Conservation (phyloP, 129 eudicot species). For the Escallonia rubra region DNA sequence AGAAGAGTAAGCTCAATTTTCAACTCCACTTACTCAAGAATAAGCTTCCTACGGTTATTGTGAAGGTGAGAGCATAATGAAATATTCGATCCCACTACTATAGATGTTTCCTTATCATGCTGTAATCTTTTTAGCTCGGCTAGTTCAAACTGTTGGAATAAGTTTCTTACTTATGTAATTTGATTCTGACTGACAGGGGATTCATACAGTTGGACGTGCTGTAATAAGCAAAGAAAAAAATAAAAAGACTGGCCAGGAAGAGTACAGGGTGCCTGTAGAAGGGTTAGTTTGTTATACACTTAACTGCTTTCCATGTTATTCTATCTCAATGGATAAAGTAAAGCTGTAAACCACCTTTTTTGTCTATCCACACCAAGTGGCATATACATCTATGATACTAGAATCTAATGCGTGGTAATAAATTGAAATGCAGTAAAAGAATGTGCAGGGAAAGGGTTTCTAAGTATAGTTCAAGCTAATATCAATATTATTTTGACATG, state of each 20-base stretch:
- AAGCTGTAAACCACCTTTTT: too few relatives aligned
- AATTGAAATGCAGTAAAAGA: too few relatives aligned
- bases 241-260: conserved; percentile 17
- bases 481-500: too few relatives aligned
- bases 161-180: not conserved
- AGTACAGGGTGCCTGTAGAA: conserved; percentile 64
- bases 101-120: not conserved
- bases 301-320: not conserved
- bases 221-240: conserved; percentile 48
- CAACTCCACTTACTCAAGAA: conserved; percentile 60
- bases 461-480: too few relatives aligned
- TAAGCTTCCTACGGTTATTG: conserved; percentile 71
- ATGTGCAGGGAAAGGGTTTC: not conserved
- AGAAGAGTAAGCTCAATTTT: conserved; percentile 58
- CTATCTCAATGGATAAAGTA: too few relatives aligned
- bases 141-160: not conserved
- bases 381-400: too few relatives aligned
- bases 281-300: conserved; percentile 51
- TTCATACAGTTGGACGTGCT: conserved; percentile 75
- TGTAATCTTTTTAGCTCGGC: not conserved
- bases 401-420: too few relatives aligned
- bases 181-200: conserved; percentile 54
- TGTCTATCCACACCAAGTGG: too few relatives aligned
- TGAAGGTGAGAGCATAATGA: conserved; percentile 46
- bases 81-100: not conserved